Conservation (phyloP, 331 rosid genomes). For the Dryas integrifolia region DNA sequence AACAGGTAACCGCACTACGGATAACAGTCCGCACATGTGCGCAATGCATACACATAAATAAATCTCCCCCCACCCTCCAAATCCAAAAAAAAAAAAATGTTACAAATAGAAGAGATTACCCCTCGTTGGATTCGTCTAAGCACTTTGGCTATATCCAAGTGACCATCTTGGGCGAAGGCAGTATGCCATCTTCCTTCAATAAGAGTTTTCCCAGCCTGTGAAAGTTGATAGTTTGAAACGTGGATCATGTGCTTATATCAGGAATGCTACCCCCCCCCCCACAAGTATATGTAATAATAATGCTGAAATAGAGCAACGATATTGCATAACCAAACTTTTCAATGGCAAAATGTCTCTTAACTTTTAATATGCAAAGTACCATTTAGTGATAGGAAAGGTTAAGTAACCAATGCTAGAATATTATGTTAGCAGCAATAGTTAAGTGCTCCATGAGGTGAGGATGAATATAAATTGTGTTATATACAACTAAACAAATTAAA, state of each 20-base stretch:
- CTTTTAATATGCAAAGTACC: not conserved
- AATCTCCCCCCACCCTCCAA: not conserved
- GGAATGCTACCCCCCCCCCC: not conserved
- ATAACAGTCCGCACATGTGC: too few relatives aligned
- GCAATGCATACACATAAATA: not conserved
- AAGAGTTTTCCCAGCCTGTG: conserved; percentile 89
- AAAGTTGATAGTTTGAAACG: conserved; percentile 25
- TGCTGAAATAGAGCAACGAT: not conserved
- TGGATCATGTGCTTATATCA: not conserved
- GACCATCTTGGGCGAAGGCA: conserved; percentile 76
- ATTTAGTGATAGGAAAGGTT: not conserved
- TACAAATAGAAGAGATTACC: conserved; percentile 44
- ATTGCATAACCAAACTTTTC: conserved; percentile 2
- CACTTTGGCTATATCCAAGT: conserved; percentile 73
- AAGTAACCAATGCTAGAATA: not conserved
- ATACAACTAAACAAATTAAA: conserved; percentile 4
- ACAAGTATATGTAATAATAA: conserved; percentile 15
- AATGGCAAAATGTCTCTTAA: not conserved
- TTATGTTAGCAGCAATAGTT: not conserved
- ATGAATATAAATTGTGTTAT: not conserved
- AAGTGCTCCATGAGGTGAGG: not conserved
- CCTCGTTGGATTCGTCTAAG: conserved; percentile 87
- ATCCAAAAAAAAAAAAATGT: conserved; percentile 8
- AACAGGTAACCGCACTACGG: too few relatives aligned
- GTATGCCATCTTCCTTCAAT: conserved; percentile 85